A percentile compares a stretch with the other conserved stretches of the same genome.
These are phyloP conservation scores for Climacium dendroides DNA, from an alignment of 225 moss, liverwort and hornwort species.

Conservation along the genomic window DNA sequence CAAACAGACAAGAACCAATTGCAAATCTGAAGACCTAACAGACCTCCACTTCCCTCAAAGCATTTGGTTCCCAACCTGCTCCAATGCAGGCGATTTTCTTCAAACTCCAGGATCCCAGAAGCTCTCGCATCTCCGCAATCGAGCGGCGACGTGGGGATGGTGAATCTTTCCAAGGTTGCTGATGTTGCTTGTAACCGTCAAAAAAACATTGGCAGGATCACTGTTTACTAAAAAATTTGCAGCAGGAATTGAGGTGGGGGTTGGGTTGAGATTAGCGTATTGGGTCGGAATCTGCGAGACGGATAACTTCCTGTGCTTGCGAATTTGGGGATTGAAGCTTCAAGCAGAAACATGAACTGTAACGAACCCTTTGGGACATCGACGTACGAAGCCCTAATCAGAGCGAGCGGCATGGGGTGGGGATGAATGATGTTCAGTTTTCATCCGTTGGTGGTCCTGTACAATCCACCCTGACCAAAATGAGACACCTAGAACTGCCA, in stretches of 20 bases:
- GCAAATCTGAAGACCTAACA: background rate
- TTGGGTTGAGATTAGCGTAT: too few species aligned
- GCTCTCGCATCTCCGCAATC: background rate
- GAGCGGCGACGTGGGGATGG: background rate
- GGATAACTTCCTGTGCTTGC: background rate
- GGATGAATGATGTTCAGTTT: background rate
- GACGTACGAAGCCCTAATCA: background rate
- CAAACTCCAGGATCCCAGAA: background rate
- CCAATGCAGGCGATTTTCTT: background rate
- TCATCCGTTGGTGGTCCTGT: background rate
- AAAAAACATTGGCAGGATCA: background rate
- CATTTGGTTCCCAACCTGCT: background rate
- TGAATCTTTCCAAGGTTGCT: background rate
- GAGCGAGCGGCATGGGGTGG: background rate
- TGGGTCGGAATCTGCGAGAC: background rate
- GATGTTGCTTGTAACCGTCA: background rate
- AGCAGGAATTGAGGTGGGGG: background rate
- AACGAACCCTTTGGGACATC: background rate
- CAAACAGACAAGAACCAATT: background rate
- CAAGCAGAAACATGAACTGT: too few species aligned
- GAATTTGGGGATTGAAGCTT: background rate
- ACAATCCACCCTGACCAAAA: too few species aligned
- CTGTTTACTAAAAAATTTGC: background rate
- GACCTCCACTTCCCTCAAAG: background rate
- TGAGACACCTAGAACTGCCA: too few species aligned